Evolutionary conservation across 2,329 filamentous ascomycete species (phyloP), one percentile per base, ranked within the genome.

Genomic region (Geosmithia morbida): DNA sequence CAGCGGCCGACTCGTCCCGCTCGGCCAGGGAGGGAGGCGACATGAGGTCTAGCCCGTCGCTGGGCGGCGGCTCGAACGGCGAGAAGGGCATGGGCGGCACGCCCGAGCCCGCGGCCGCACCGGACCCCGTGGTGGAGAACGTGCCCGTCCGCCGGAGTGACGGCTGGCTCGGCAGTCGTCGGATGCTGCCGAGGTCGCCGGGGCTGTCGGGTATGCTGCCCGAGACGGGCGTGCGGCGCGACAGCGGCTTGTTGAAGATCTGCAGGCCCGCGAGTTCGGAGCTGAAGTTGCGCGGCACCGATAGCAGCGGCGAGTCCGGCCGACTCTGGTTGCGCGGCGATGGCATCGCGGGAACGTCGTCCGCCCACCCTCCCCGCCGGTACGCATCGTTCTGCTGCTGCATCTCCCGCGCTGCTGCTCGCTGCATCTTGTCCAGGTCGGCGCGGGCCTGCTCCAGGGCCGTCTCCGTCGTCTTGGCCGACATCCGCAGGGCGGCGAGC

Each of bases 391-490:
- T 37, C 33, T 37, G 33, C 33, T 37, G 33, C 22, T 63, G 62
- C 17, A 57, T 54, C 8, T 59, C 60, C 41, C 57, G 53, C 40
- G 52, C 60, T 2, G 51, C 48, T 8, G 55, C 50, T 10, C 55
- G 57, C 53, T 68, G 69, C 49, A 74, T 67, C 52, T 68, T 73
- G 48, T 77, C 71, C 2, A 74, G 61, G 7, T 77, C 73, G 14
- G 66, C 59, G 45, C 61, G 67, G 1, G 67, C 60, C 51, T 84
- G 75, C 26, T 73, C 65, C 1, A 88, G 67, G 4, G 82, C 77
- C 8, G 75, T 68, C 56, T 92, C 76, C 8, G 81, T 71, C 51
- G 83, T 73, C 53, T 83, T 75, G 19, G 81, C 72, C n/a, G 77
- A 75, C 49, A 74, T 73, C 51, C 80, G 78, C 2, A 94, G 66